Evolutionary conservation across 2,329 filamentous ascomycete genomes (phyloP), one percentile per base, ranked within the genome.

Genomic region (Microdochium paspali): DNA sequence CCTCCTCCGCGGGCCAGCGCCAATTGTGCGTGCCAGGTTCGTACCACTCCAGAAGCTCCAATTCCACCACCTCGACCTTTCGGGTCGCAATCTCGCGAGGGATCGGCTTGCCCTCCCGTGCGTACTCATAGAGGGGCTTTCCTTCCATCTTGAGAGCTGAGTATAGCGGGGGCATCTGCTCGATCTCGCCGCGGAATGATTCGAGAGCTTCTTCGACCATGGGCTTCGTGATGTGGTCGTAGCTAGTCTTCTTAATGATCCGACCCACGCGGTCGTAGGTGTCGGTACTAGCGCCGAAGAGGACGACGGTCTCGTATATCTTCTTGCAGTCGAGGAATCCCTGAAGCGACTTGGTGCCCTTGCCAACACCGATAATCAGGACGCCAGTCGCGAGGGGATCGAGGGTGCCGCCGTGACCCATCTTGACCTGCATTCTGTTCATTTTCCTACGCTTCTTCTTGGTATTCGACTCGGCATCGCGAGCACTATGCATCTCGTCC

Each of bases 51-150:
- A 94, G 61, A 49, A 97, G 66, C 62, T 94, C 87, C 55, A 96
- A 66, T 31, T 90, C 79, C 44, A 77, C 66, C 1, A 95, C 87
- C 46, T 88, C 82, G 32, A 97, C 87, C 2, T 86, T 79, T 49
- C 91, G 73, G 47, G 85, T 80, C 61, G 90, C 76, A 50, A 98
- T 93, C 63, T 95, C 85, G 48, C 85, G 74, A 0, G 93, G 93
- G 15, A 95, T 84, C 30, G 87, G 80, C 60, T 85, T 89, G 15
- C 93, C 93, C 63, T 90, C 88, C 44, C 93, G 78, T 20, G 93
- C 93, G 66, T 97, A 97, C 67, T 98, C 90, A 63, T 98, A 98
- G 44, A 96, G 74, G 28, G 88, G 86, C 72, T 96, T 96, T 2
- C 93, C 93, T 55, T 96, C 80, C 65, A 96, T 88, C 65, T 91